Evolutionary conservation across 257 asterid species (phyloP).

Genomic region (Salvia splendens): DNA sequence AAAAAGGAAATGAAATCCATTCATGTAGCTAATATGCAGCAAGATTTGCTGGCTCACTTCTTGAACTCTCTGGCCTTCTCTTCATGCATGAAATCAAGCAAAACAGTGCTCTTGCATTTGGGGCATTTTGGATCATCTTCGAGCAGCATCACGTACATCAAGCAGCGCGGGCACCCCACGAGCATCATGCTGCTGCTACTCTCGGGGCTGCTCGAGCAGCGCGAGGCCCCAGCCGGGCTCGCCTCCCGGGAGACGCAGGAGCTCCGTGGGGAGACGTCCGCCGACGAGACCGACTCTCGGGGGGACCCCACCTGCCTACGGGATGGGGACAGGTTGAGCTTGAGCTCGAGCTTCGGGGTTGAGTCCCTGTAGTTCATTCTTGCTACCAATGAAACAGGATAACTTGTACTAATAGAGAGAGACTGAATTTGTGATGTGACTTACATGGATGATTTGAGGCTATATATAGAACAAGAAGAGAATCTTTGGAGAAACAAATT

Average conservation of each 20-base stretch:
- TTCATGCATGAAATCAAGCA: slow-evolving; percentile 53
- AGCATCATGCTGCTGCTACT: slow-evolving; percentile 45
- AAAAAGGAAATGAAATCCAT: neutral
- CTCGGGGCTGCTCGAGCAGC: slow-evolving; percentile 39
- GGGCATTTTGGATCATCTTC: slow-evolving; percentile 57
- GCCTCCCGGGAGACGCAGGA: slow-evolving; percentile 50
- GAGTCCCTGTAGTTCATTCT: slow-evolving; percentile 40
- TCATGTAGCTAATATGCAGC: neutral
- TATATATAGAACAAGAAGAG: slow-evolving; percentile 34
- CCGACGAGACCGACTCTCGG: slow-evolving; percentile 35
- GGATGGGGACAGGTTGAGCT: slow-evolving; percentile 48
- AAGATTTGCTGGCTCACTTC: slow-evolving; percentile 20
- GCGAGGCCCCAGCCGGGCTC: slow-evolving; percentile 32
- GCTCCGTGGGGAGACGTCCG: slow-evolving; percentile 42
- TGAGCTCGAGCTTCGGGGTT: slow-evolving; percentile 50
- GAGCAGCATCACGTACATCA: slow-evolving; percentile 56
- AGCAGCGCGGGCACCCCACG: slow-evolving; percentile 58
- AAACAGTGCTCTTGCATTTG: slow-evolving; percentile 53
- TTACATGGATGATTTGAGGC: slow-evolving; percentile 11
- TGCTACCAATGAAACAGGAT: slow-evolving; percentile 22
- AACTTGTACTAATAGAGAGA: neutral
- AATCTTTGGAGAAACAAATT: slow-evolving; percentile 29
- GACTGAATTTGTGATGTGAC: slow-evolving; percentile 32
- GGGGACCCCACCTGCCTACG: slow-evolving; percentile 25
- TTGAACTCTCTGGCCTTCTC: slow-evolving; percentile 30